phyloP scores from a whole-genome alignment of 306 rosid genomes.

The Glycyrrhiza uralensis region DNA sequence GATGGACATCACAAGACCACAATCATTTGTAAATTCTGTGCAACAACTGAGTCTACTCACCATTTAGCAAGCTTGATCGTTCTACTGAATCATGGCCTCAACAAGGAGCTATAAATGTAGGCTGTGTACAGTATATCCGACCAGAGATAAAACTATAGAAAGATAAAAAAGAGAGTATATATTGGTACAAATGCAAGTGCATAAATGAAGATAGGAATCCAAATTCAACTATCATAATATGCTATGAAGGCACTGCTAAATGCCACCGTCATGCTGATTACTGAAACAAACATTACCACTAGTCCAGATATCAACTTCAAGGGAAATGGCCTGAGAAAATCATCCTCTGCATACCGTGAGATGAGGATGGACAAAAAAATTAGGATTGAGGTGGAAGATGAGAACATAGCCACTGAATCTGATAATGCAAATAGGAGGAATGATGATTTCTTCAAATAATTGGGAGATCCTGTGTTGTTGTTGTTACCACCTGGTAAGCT shows the following conservation, averaged over 20 bases:
- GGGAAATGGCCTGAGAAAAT: constrained; percentile 43
- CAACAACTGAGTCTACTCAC: no score
- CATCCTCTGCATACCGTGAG: constrained; percentile 44
- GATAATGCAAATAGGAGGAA: constrained; percentile 35
- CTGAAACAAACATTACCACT: constrained; percentile 37
- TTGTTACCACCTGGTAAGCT: constrained; percentile 43
- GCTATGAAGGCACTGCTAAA: constrained; percentile 42
- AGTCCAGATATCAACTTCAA: constrained; percentile 45
- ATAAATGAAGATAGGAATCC: constrained; percentile 34
- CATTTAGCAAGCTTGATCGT: no score
- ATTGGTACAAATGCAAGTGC: constrained; percentile 32
- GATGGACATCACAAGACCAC: no score
- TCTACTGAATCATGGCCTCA: constrained; percentile 41
- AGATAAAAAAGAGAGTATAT: constrained; percentile 20
- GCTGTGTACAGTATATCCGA: constrained; percentile 36
- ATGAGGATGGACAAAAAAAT: constrained; percentile 53
- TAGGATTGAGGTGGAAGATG: constrained; percentile 41
- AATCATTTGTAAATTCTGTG: no score
- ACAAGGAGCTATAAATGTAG: constrained; percentile 32
- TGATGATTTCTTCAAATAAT: constrained; percentile 17
- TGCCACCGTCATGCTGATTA: constrained; percentile 44
- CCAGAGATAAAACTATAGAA: constrained; percentile 33
- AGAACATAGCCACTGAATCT: constrained; percentile 39
- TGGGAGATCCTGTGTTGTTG: constrained; percentile 22
- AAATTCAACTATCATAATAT: constrained; percentile 8